Base-by-base conservation (phyloP, 176 grass and related monocot genomes). In the Musa acuminata region DNA sequence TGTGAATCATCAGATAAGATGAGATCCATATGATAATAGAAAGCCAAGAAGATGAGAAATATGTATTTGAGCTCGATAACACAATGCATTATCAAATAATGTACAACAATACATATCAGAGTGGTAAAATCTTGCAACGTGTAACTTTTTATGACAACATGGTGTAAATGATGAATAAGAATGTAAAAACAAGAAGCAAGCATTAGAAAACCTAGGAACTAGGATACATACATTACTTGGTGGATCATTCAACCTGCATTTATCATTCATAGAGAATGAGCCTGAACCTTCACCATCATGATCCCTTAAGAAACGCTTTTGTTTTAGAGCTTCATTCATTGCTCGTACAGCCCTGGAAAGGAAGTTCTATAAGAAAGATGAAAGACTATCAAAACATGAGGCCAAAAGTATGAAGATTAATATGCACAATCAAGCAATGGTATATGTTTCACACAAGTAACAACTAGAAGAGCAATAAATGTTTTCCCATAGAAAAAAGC, bases 271-370 rank as follows among this genome's bases (percentile, higher is more conserved):
- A 20, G 69, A 35, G 48, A 71, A 54, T n/a, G 57, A 65, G 62
- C 63, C 84, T 77, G 76, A 75, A 84, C 68, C 90, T 59, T 72
- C 85, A 84, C 90, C 90, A 79, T 79, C 81, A 24, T 82, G 85
- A 62, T 73, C 84, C 66, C 78, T 91, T 69, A 87, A 76, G 63
- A 83, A 74, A 49, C 86, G 86, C 71, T 84, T 91, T 63, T 87
- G 84, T 83, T 84, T 87, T 84, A 93, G 82, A 83, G 83, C 88
- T 83, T 98, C 94, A 82, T 87, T 91, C 86, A 98, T 93, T 71
- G 84, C 94, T 82, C 84, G 80, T 60, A 98, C 94, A 62, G 87
- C 84, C 51, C 94, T 98, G 82, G 77, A 77, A 67, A 82, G 51
- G 83, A 78, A 75, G 35, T 43, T 43, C 35, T 43, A 43, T 43